phyloP scores from a whole-genome alignment of 2,329 filamentous ascomycete genomes.

The Phaeosphaeriaceae sp. region DNA sequence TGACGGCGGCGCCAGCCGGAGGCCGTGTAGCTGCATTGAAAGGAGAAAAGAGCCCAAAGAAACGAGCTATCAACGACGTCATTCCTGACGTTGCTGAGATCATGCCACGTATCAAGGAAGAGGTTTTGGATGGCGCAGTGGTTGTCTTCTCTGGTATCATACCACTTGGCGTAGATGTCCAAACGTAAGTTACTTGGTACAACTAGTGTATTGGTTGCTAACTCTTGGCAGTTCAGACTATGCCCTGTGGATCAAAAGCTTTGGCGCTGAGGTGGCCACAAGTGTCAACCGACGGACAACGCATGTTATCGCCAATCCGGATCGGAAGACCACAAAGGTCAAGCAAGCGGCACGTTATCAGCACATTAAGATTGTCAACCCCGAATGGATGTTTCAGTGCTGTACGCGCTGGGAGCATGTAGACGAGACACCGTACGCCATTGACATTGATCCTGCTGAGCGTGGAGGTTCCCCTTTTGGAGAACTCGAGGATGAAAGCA shows the following conservation, averaged over 20 bases:
- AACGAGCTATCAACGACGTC: slow-evolving; percentile 56
- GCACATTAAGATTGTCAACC: slow-evolving; percentile 88
- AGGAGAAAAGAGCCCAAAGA: slow-evolving; percentile 59
- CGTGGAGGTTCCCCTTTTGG: slow-evolving; percentile 45
- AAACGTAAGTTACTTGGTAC: slow-evolving; percentile 52
- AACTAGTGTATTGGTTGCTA: slow-evolving; percentile 11
- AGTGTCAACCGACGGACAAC: slow-evolving; percentile 65
- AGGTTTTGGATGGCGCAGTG: slow-evolving; percentile 75
- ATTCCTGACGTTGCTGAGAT: slow-evolving; percentile 87
- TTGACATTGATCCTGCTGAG: slow-evolving; percentile 76
- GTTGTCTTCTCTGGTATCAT: slow-evolving; percentile 92
- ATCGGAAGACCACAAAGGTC: slow-evolving; percentile 86
- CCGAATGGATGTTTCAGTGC: slow-evolving; percentile 86
- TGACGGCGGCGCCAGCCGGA: slow-evolving; percentile 50
- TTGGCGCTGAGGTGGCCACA: slow-evolving; percentile 74
- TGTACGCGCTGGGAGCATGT: slow-evolving; percentile 83
- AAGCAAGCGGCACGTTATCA: slow-evolving; percentile 81
- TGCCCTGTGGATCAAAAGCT: slow-evolving; percentile 83
- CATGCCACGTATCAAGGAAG: slow-evolving; percentile 81
- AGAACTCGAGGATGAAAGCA: slow-evolving; percentile 53
- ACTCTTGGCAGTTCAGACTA: slow-evolving; percentile 71
- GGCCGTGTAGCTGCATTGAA: slow-evolving; percentile 59
- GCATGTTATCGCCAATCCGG: slow-evolving; percentile 75
- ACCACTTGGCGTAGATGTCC: slow-evolving; percentile 78
- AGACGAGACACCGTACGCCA: slow-evolving; percentile 79